Conservation (phyloP, 441 rosid species). For the Heliophila coronopifolia region DNA sequence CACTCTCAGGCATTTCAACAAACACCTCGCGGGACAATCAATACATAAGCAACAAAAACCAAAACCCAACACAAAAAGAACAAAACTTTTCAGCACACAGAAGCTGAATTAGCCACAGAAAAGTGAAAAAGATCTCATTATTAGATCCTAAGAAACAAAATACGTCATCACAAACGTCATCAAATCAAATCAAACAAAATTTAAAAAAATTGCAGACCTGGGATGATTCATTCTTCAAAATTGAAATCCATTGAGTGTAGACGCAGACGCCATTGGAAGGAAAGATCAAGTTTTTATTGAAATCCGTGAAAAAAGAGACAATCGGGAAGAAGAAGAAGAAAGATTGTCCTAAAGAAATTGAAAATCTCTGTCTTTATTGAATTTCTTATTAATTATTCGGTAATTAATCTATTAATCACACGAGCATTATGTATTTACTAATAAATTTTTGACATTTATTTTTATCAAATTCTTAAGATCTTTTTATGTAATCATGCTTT, state of each 20-base stretch:
- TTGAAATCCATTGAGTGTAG: not conserved
- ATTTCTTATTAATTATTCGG: too few species aligned
- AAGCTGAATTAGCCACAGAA: constrained; percentile 8
- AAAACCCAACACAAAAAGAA: not conserved
- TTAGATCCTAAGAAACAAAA: constrained; percentile 39
- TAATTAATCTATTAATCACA: too few species aligned
- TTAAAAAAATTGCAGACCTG: constrained; percentile 16
- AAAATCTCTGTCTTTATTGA: constrained; percentile 50
- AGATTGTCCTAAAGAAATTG: constrained; percentile 33
- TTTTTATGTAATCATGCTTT: too few species aligned
- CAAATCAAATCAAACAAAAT: not conserved
- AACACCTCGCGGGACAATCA: constrained; percentile 25
- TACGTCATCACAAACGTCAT: constrained; percentile 16
- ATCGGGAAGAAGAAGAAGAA: constrained; percentile 1
- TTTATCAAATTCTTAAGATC: too few species aligned
- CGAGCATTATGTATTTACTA: too few species aligned
- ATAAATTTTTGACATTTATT: too few species aligned
- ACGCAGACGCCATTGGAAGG: constrained; percentile 3
- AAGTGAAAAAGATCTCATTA: constrained; percentile 40
- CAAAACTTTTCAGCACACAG: constrained; percentile 17
- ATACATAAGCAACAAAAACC: constrained; percentile 1
- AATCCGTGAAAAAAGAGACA: constrained; percentile 44
- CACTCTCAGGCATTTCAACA: constrained; percentile 22
- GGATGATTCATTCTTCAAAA: constrained; percentile 26
- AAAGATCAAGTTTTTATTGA: constrained; percentile 38